Conservation (phyloP, 2,329 filamentous ascomycete genomes). For the Colletotrichum sojae region DNA sequence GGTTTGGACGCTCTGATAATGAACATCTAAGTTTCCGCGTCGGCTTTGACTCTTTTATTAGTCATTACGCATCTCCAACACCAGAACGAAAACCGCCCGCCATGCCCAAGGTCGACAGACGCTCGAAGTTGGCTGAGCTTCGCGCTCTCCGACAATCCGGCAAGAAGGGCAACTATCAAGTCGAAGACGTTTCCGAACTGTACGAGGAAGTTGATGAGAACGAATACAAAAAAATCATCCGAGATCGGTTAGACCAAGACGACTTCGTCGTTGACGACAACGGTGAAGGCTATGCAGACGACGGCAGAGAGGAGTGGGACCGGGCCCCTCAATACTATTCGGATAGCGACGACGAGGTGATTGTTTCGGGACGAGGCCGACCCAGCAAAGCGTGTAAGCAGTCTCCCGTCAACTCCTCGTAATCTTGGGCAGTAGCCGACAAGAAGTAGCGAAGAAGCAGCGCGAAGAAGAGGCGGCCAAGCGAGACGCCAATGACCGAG, state of each 20-base stretch:
- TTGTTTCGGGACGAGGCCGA: conserved; percentile 62
- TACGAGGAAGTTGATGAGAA: conserved; percentile 99
- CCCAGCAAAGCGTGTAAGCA: conserved; percentile 66
- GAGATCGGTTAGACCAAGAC: conserved; percentile 89
- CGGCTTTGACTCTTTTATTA: not conserved
- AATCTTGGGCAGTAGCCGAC: conserved; percentile 16
- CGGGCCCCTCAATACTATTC: conserved; percentile 75
- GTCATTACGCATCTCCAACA: not conserved
- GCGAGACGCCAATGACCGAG: conserved; percentile 88
- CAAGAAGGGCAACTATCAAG: conserved; percentile 91
- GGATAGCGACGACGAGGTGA: conserved; percentile 80
- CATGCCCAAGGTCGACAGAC: conserved; percentile 60
- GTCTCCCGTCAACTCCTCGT: not conserved
- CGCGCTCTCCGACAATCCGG: conserved; percentile 87
- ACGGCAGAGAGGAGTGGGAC: conserved; percentile 96
- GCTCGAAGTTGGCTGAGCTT: conserved; percentile 80
- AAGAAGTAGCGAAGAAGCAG: conserved; percentile 81
- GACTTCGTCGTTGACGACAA: conserved; percentile 99
- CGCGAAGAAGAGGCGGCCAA: conserved; percentile 89
- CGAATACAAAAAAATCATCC: conserved; percentile 95
- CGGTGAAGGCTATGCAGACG: conserved; percentile 95
- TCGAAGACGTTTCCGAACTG: conserved; percentile 85
- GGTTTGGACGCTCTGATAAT: not conserved
- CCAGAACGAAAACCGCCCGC: conserved; percentile 35
- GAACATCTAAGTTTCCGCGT: not conserved